phyloP scores from a whole-genome alignment of 208 protist species.

The Eutreptiella sp. region DNA sequence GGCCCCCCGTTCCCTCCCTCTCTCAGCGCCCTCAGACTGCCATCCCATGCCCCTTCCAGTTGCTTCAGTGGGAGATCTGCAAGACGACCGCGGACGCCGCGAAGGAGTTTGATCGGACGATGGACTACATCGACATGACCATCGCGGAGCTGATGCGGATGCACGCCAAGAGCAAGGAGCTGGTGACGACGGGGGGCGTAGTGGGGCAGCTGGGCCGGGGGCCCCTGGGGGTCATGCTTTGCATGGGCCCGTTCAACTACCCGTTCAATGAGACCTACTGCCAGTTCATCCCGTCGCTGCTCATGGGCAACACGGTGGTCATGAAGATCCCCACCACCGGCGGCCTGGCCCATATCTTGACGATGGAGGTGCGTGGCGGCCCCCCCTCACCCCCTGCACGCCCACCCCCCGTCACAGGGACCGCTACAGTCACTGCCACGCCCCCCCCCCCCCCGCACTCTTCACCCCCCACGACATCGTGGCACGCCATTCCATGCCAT shows the following conservation, averaged over 20 bases:
- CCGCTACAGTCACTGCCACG: too few species aligned
- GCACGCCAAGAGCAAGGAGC: neutral
- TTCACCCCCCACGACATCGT: too few species aligned
- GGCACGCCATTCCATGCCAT: too few species aligned
- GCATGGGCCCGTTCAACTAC: conserved; percentile 50
- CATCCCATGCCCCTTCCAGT: conserved; percentile 21
- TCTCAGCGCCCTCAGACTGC: too few species aligned
- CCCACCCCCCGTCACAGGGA: too few species aligned
- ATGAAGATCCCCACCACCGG: conserved; percentile 36
- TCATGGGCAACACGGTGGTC: conserved; percentile 44
- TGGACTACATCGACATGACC: conserved; percentile 43
- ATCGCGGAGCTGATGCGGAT: conserved; percentile 32
- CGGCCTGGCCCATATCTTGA: conserved; percentile 24
- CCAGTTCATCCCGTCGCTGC: conserved; percentile 38
- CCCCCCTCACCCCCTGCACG: too few species aligned
- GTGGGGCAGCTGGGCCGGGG: conserved; percentile 23
- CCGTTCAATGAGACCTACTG: conserved; percentile 42
- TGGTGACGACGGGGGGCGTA: conserved; percentile 30
- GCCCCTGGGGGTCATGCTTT: conserved; percentile 42
- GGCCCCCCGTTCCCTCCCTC: too few species aligned
- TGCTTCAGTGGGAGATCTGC: conserved; percentile 58
- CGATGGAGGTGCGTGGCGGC: conserved; percentile 27
- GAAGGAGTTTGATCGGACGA: conserved; percentile 48
- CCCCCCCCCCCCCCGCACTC: too few species aligned
- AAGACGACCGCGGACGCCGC: conserved; percentile 36